phyloP scores from a whole-genome alignment of 345 rosid species.

The Pseudoturritis turrita region DNA sequence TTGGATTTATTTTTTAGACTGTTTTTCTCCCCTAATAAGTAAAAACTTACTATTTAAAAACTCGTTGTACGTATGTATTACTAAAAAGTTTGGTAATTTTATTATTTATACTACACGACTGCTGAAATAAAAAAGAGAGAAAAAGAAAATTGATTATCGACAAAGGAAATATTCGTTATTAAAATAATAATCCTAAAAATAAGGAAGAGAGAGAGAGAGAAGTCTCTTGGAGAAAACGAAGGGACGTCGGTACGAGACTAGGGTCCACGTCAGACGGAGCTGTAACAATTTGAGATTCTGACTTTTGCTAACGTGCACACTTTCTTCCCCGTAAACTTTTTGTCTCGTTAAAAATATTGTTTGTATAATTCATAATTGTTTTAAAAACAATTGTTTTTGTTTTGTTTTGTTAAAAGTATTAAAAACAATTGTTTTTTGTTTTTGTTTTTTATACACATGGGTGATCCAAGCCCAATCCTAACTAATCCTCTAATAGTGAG shows the following conservation, averaged over 20 bases:
- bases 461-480: no score
- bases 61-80: background rate
- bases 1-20: background rate
- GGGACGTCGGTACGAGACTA: conserved; percentile 33
- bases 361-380: no score
- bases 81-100: background rate
- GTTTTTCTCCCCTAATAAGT: background rate
- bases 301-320: conserved; percentile 22
- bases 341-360: background rate
- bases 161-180: background rate
- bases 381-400: no score
- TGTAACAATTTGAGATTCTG: conserved; percentile 26
- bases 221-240: conserved; percentile 29
- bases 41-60: background rate
- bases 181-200: background rate
- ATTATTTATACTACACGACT: background rate
- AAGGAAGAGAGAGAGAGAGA: background rate
- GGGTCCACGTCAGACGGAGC: conserved; percentile 36
- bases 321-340: background rate
- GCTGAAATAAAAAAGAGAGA: background rate
- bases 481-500: no score
- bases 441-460: no score
- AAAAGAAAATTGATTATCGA: background rate
- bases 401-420: no score
- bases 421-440: no score